These are phyloP conservation scores for Baorangia bicolor DNA, from an alignment of 768 basidiomycete genomes.

Conservation along the genomic window DNA sequence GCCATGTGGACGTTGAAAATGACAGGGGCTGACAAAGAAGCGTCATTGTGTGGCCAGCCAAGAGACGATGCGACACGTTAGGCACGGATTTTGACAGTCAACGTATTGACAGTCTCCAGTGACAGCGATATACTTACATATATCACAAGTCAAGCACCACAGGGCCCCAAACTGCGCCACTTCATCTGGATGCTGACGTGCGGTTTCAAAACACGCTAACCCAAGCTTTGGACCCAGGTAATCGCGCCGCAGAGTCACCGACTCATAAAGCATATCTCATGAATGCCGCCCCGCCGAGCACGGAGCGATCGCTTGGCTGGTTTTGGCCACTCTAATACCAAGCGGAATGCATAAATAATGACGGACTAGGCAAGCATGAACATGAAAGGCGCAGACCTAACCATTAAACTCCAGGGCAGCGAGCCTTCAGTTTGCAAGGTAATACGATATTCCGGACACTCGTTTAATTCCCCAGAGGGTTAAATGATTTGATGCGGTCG, in stretches of 20 bases:
- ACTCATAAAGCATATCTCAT: slow-evolving; percentile 11
- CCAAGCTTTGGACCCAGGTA: slow-evolving; percentile 7
- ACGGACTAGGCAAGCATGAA: background rate
- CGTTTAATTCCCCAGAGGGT: slow-evolving; percentile 22
- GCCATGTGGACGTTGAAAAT: slow-evolving; percentile 8
- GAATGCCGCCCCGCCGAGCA: slow-evolving; percentile 19
- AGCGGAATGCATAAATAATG: background rate
- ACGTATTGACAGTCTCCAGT: slow-evolving; percentile 1
- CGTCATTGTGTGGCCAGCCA: slow-evolving; percentile 7
- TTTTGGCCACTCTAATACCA: background rate
- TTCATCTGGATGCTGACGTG: slow-evolving; percentile 12
- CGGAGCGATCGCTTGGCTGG: slow-evolving; percentile 15
- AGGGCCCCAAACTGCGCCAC: slow-evolving; percentile 16
- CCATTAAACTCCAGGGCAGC: slow-evolving; percentile 10
- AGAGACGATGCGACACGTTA: background rate
- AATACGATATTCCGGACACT: slow-evolving; percentile 3
- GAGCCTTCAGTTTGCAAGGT: slow-evolving; percentile 12
- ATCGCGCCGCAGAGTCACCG: slow-evolving; percentile 24
- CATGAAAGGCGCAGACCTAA: slow-evolving; percentile 10
- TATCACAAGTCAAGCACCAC: slow-evolving; percentile 1
- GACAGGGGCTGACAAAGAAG: slow-evolving; percentile 13
- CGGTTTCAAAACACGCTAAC: slow-evolving; percentile 17
- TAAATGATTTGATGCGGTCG: slow-evolving; percentile 23
- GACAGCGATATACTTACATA: slow-evolving; percentile 8
- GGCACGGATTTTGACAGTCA: slow-evolving; percentile 7